Evolutionary conservation across 345 rosid genomes (phyloP), one percentile per base, ranked within the genome.

Genomic region (Lagerstroemia speciosa): DNA sequence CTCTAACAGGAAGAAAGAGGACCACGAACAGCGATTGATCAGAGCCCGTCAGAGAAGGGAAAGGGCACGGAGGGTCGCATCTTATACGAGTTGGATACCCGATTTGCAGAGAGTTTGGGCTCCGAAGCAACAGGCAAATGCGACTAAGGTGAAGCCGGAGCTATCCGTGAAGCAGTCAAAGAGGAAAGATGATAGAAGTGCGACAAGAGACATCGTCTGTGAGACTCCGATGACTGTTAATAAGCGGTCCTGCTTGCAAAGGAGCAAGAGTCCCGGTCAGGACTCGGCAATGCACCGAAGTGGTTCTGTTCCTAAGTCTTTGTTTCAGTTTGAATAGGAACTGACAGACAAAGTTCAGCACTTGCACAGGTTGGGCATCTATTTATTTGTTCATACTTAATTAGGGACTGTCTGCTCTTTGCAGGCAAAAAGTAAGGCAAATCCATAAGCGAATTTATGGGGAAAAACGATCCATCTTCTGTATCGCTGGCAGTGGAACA

Each of bases 31-130:
- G 43, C 83, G 79, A 80, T 69, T 87, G 68, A 67, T 80, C 34
- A 84, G 83, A 78, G 98, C 97, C 71, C 88, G 78, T 71, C 80
- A 82, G 62, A 82, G 79, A 74, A 88, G 98, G 77, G 91, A 91
- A 76, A 80, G 96, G 76, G 98, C 96, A 70, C 78, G 87, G 66
- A 83, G 92, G 61, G 85, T 89, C 73, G 81, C 95, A 60, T 86
- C 93, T 63, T 87, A 85, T 78, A 84, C 94, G 17, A 94, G 90
- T 67, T 83, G 96, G 91, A 78, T 77, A 77, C 98, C 97, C 22
- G 93, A 94, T 80, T 82, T 94, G 71, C 91, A 80, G 76, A 82
- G 90, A 79, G 96, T 94, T 60, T 94, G 98, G 97, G 96, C 92
- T 33, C 93, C 98, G 27, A 91, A 88, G 81, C 90, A 83, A 70